Conservation (phyloP, 495 filamentous ascomycete species). For the Xylaria curta region DNA sequence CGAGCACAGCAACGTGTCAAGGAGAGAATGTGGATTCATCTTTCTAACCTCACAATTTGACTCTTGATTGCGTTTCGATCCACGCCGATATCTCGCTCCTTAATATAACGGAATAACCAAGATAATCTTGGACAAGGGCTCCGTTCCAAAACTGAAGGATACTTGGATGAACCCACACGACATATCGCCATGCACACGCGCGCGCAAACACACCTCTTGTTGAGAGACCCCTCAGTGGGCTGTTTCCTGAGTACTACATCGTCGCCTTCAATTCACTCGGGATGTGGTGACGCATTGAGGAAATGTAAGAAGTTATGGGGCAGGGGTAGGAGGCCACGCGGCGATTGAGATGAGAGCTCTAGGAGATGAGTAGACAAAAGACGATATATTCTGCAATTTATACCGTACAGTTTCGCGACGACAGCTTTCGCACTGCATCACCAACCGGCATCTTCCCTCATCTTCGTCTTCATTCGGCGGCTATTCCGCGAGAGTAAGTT, state of each 20-base stretch:
- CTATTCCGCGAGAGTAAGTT: background rate
- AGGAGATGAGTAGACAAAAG: background rate
- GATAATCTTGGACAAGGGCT: background rate
- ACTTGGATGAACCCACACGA: background rate
- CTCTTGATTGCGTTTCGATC: background rate
- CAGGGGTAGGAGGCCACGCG: background rate
- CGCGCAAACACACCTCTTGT: background rate
- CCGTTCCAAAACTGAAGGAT: background rate
- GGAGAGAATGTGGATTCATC: slow-evolving; percentile 6
- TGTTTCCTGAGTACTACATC: background rate
- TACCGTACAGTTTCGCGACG: background rate
- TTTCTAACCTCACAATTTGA: background rate
- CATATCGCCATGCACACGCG: background rate
- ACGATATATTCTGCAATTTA: background rate
- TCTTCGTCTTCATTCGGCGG: background rate
- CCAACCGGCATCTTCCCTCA: background rate
- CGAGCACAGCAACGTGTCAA: background rate
- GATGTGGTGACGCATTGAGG: background rate
- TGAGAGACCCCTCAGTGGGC: background rate
- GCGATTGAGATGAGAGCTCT: background rate
- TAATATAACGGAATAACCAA: background rate
- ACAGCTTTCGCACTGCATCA: background rate
- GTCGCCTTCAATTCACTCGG: background rate
- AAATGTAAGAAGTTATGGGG: background rate
- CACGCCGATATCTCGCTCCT: background rate